Evolutionary conservation across 805 yeast genomes (phyloP).

Genomic region (Candida silvicultrix): DNA sequence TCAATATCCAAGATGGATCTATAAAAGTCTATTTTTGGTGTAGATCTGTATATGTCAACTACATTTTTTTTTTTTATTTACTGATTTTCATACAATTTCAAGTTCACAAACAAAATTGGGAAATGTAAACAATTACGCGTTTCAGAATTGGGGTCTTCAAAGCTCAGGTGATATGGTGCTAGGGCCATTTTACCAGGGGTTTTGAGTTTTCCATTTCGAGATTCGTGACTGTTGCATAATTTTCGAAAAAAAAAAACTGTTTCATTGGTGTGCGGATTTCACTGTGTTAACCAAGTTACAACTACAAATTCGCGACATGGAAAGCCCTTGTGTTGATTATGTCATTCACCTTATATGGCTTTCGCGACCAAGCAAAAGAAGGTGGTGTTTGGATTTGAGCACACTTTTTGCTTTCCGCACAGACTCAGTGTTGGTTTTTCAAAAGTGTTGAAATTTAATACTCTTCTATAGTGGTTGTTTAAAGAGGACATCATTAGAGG

Average conservation of each 20-base stretch:
- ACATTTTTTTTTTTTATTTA: neutral
- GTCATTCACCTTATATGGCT: neutral
- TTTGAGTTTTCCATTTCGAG: too few relatives aligned
- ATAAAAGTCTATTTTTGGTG: neutral
- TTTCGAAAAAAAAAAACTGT: too few relatives aligned
- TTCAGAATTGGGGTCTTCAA: neutral
- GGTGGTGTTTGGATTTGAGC: neutral
- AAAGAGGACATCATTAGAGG: neutral
- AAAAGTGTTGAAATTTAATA: conserved; percentile 16
- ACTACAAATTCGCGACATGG: neutral
- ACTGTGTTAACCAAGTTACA: neutral
- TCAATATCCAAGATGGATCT: too few relatives aligned
- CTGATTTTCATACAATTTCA: neutral
- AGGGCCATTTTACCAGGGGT: neutral
- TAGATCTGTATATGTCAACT: neutral
- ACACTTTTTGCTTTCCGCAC: neutral
- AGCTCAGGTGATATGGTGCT: neutral
- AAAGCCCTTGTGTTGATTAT: neutral
- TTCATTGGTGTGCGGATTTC: neutral
- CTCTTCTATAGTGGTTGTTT: neutral
- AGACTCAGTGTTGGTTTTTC: conserved; percentile 7
- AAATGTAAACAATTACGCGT: conserved; percentile 1
- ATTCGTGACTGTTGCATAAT: too few relatives aligned
- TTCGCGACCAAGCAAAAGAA: neutral
- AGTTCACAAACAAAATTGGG: neutral